phyloP scores from a whole-genome alignment of 2,329 filamentous ascomycete species.

The Fusarium sambucinum region DNA sequence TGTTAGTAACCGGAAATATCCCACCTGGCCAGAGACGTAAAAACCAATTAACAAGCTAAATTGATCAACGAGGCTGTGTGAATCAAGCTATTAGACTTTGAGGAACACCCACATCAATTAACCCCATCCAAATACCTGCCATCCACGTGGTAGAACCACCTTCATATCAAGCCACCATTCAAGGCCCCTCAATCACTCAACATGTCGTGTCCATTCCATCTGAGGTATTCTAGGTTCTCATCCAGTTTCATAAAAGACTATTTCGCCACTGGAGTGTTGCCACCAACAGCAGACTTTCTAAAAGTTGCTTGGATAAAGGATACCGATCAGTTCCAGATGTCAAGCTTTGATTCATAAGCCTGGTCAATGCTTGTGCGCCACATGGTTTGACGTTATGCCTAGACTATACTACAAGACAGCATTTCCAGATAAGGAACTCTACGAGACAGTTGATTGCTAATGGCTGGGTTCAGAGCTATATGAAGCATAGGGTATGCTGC shows the following conservation, averaged over 20 bases:
- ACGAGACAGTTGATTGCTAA: background rate
- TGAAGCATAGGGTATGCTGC: fast-evolving
- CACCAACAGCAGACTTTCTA: background rate
- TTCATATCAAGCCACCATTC: background rate
- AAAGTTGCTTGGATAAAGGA: background rate
- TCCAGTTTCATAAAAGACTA: background rate
- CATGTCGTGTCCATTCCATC: background rate
- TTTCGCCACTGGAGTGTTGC: background rate
- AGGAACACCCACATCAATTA: too few species aligned
- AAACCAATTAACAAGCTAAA: background rate
- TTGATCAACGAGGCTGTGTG: too few species aligned
- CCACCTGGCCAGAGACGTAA: background rate
- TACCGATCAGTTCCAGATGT: fast-evolving
- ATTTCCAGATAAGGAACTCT: background rate
- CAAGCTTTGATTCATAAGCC: background rate
- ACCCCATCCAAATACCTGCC: background rate
- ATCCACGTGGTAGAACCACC: background rate
- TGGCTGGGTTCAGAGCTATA: background rate
- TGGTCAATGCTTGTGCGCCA: background rate
- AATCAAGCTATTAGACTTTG: too few species aligned
- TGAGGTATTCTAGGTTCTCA: background rate
- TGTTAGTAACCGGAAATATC: background rate
- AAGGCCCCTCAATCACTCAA: background rate
- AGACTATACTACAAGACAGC: background rate
- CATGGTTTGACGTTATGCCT: background rate